Evolutionary conservation across 2,329 filamentous ascomycete genomes (phyloP).

Genomic region (Diaporthe sp.): DNA sequence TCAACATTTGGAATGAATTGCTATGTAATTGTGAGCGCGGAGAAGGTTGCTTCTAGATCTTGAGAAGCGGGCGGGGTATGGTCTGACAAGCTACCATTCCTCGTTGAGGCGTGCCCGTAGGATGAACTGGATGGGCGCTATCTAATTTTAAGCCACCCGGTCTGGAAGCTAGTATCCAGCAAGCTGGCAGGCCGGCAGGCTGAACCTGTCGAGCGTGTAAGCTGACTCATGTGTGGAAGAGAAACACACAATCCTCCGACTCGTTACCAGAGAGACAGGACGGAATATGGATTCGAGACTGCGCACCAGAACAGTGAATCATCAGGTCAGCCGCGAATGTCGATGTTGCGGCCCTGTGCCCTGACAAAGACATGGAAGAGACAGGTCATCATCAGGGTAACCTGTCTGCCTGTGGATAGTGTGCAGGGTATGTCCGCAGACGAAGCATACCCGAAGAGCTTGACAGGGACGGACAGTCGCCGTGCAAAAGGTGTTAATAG

Average conservation of each 20-base stretch:
- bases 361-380: slow-evolving; percentile 7
- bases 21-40: background rate
- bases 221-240: slow-evolving; percentile 12
- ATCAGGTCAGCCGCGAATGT: slow-evolving; percentile 24
- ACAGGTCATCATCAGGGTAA: background rate
- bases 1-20: background rate
- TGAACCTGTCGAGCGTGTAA: background rate
- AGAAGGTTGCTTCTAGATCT: slow-evolving; percentile 18
- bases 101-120: background rate
- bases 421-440: background rate
- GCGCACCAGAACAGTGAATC: slow-evolving; percentile 6
- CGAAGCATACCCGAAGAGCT: background rate
- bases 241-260: slow-evolving; percentile 16
- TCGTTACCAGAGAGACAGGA: background rate
- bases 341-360: background rate
- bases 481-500: no score
- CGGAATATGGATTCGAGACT: slow-evolving; percentile 4
- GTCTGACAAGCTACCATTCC: background rate
- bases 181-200: background rate
- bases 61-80: background rate
- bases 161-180: slow-evolving; percentile 13
- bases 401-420: background rate
- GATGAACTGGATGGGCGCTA: slow-evolving; percentile 5
- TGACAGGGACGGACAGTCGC: background rate
- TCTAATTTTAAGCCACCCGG: slow-evolving; percentile 12